Conservation (phyloP, 2,329 filamentous ascomycete genomes). For the Blumeria graminis region DNA sequence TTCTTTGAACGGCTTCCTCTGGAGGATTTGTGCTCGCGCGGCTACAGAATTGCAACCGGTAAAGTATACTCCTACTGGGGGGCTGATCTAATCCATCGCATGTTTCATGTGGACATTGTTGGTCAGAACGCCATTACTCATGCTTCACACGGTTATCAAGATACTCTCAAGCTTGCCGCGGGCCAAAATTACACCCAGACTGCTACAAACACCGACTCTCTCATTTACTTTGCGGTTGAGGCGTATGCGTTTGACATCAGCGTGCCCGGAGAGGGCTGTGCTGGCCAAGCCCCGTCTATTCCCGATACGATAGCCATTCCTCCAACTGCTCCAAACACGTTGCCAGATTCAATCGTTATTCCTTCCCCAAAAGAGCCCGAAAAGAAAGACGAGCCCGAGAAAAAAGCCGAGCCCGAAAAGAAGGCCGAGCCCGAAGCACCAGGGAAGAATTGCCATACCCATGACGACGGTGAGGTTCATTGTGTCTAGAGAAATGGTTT, state of each 20-base stretch:
- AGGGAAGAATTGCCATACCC: conserved; percentile 18
- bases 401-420: too few relatives aligned
- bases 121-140: conserved; percentile 36
- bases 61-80: conserved; percentile 39
- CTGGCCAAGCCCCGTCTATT: conserved; percentile 9
- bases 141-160: conserved; percentile 32
- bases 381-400: too few relatives aligned
- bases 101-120: conserved; percentile 36
- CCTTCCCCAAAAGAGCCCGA: too few relatives aligned
- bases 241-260: conserved; percentile 41
- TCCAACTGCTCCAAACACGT: not conserved
- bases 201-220: conserved; percentile 32
- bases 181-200: conserved; percentile 8
- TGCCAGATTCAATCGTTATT: not conserved
- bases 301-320: not conserved
- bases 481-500: conserved; percentile 9
- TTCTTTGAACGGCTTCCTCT: conserved; percentile 33
- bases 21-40: conserved; percentile 32
- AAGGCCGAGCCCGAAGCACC: too few relatives aligned
- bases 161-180: conserved; percentile 19
- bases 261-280: conserved; percentile 35
- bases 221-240: conserved; percentile 47
- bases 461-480: conserved; percentile 18
- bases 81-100: conserved; percentile 39
- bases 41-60: conserved; percentile 33